Evolutionary conservation across 441 rosid genomes (phyloP).

Genomic region (Erysimum cheiri): DNA sequence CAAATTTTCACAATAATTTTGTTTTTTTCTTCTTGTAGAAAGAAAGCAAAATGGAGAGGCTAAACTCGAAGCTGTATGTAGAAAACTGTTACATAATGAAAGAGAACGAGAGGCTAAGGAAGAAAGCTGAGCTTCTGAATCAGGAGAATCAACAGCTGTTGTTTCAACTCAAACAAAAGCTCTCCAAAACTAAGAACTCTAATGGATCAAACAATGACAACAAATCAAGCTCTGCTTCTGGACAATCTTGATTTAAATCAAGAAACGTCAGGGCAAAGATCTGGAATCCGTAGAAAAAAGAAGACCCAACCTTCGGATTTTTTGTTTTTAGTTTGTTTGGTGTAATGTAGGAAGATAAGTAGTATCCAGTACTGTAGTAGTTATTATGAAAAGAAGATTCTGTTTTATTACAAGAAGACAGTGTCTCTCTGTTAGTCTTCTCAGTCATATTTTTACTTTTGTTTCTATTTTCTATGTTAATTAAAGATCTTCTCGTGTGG

Average conservation of each 20-base stretch:
- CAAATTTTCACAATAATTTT: neutral
- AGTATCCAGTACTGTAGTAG: conserved; percentile 36
- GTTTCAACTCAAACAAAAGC: conserved; percentile 78
- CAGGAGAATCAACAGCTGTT: conserved; percentile 93
- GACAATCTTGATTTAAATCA: conserved; percentile 25
- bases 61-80: conserved; percentile 82
- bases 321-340: conserved; percentile 13
- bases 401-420: conserved; percentile 42
- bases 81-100: conserved; percentile 86
- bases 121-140: conserved; percentile 89
- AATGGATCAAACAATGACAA: conserved; percentile 45
- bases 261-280: conserved; percentile 8
- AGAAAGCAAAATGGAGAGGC: conserved; percentile 64
- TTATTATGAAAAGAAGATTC: conserved; percentile 31
- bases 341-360: conserved; percentile 39
- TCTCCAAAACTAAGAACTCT: conserved; percentile 51
- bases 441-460: conserved; percentile 37
- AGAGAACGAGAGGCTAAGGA: conserved; percentile 92
- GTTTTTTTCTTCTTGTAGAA: conserved; percentile 15
- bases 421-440: conserved; percentile 42
- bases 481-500: conserved; percentile 38
- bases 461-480: conserved; percentile 43
- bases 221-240: conserved; percentile 43
- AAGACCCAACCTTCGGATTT: conserved; percentile 19
- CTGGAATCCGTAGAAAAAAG: neutral